Evolutionary conservation across 176 grass and related monocot genomes (phyloP).

Genomic region (Bolboschoenus planiculmis): DNA sequence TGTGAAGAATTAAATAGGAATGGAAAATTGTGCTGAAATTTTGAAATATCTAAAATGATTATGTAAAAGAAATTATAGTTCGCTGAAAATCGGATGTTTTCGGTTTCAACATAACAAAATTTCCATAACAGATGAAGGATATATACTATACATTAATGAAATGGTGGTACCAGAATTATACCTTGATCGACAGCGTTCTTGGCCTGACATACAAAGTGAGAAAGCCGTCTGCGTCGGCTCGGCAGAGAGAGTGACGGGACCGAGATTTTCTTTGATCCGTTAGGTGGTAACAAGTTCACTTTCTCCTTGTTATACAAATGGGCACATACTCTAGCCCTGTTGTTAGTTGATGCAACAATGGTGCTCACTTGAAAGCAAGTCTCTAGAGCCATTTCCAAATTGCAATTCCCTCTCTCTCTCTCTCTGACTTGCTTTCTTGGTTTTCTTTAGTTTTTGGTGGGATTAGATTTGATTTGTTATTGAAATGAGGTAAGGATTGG

Average conservation of each 20-base stretch:
- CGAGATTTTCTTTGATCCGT: neutral
- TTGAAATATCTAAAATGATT: neutral
- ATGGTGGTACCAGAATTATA: slow-evolving; percentile 1
- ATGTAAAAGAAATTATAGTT: neutral
- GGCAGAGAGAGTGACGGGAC: slow-evolving; percentile 1
- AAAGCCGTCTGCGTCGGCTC: slow-evolving; percentile 10
- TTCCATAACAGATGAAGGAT: neutral
- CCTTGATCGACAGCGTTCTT: slow-evolving; percentile 81
- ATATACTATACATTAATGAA: neutral
- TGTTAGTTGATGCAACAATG: slow-evolving; percentile 33
- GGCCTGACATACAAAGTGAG: slow-evolving; percentile 48
- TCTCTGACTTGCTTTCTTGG: neutral
- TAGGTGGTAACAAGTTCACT: slow-evolving; percentile 1
- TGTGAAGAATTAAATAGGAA: neutral
- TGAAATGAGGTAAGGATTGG: neutral
- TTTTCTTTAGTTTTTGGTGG: slow-evolving; percentile 8
- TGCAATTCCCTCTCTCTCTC: neutral
- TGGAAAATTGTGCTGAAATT: neutral
- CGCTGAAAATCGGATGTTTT: neutral
- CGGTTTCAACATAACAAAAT: neutral
- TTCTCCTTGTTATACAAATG: slow-evolving; percentile 18
- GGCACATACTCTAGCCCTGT: slow-evolving; percentile 45
- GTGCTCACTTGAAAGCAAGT: slow-evolving; percentile 61
- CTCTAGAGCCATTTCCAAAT: slow-evolving; percentile 53
- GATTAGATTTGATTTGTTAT: slow-evolving; percentile 1